Conservation (phyloP, 2,329 filamentous ascomycete species). For the Mycosphaerelloides madeirae region DNA sequence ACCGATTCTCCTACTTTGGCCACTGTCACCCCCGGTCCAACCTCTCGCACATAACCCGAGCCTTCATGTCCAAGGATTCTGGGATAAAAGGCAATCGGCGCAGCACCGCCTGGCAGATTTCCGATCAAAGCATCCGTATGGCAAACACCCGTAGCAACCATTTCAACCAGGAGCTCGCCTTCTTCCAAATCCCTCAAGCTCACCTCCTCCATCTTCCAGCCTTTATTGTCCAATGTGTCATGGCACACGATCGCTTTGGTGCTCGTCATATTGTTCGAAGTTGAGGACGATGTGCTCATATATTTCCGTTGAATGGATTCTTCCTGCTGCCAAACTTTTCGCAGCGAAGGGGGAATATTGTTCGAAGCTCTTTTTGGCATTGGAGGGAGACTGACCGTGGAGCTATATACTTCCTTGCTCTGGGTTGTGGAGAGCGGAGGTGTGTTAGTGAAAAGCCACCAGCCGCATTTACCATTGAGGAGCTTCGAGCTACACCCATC, state of each 20-base stretch:
- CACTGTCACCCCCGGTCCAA: slow-evolving; percentile 39
- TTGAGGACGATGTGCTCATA: neutral
- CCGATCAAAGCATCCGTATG: slow-evolving; percentile 52
- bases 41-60: slow-evolving; percentile 46
- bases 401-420: too few species aligned
- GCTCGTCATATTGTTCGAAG: slow-evolving; percentile 17
- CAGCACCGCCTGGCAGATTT: slow-evolving; percentile 31
- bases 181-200: slow-evolving; percentile 34
- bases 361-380: slow-evolving; percentile 23
- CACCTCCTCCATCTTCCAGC: slow-evolving; percentile 40
- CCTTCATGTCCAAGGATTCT: slow-evolving; percentile 51
- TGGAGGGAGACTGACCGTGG: too few species aligned
- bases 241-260: slow-evolving; percentile 38
- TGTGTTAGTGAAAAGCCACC: too few species aligned
- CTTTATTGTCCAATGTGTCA: slow-evolving; percentile 33
- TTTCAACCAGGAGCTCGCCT: slow-evolving; percentile 50
- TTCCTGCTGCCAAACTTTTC: slow-evolving; percentile 24
- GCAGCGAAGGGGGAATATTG: slow-evolving; percentile 25
- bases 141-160: slow-evolving; percentile 52
- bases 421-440: too few species aligned
- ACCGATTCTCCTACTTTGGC: slow-evolving; percentile 45
- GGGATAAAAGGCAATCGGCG: slow-evolving; percentile 41
- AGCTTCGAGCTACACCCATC: too few species aligned
- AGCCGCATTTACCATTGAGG: too few species aligned
- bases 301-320: slow-evolving; percentile 13